Base-by-base conservation (phyloP, 1,284 basidiomycete species). In the Marasmius fiardii region DNA sequence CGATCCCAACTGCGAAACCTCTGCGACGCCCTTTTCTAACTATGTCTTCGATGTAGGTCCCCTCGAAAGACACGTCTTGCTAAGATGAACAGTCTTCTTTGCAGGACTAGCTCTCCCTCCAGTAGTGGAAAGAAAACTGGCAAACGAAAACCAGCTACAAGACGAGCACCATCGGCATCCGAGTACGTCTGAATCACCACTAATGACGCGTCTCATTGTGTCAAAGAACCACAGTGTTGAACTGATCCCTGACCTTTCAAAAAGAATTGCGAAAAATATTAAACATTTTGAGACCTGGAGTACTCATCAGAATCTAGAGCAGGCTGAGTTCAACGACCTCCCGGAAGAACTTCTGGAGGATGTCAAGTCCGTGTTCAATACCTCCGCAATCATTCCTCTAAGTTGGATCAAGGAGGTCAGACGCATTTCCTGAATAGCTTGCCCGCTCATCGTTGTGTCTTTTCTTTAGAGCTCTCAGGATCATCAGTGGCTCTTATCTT, bases 221-320 rank as follows among this genome's bases (percentile, higher is more conserved):
- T 50, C 24, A 50, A 14, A 26, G 14, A 51, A 51, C 20, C 20
- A 20, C 23, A 8, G 23, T 12, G 28, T 51, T 10, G 2, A 20
- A 51, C 31, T 12, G 33, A 4, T 31, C 14, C 23, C 44, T 24
- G 44, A 21, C 49, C 12, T 7, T 35, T 18, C 11, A 37, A 37
- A 14, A 35, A 75, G 74, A 56, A 77, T 78, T 56, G 74, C 76
- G 28, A 69, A 70, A 23, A 77, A 72, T 63, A 54, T 69, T 33
- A 65, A 67, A 41, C 67, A 70, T 58, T 77, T 76, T 44, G 75
- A 77, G 59, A 72, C 70, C 33, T 77, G 75, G 76, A 66, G 67
- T 14, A 67, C 67, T 10, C 66, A 71, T 58, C 73, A 76, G 56
- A 64, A 68, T 51, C 71, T 72, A 57, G 72, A 75, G 59, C 72